Base-by-base conservation (phyloP, 176 grass and related monocot species). In the Avena insularis region DNA sequence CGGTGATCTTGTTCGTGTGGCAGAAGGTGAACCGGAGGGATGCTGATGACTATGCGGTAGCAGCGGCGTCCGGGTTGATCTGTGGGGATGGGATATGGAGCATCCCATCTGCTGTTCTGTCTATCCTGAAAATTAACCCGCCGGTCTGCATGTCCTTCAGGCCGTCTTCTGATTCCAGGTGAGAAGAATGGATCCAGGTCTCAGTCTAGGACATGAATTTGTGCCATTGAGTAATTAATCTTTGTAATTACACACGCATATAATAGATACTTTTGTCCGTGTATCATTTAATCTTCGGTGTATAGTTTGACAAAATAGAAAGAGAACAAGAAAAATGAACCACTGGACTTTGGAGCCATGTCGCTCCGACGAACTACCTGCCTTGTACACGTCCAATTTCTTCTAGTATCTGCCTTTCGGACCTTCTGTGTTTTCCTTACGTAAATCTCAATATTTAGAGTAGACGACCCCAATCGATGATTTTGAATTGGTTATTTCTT, bases 1-100 rank as follows among this genome's bases (percentile, higher is more conserved):
- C 88, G 9, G 45, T 63, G 64, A 71, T 86, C 62, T 47, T 90
- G 79, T 86, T 79, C 5, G 72, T 17, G 43, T 90, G 79, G 89
- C 84, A 86, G 65, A 90, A 17, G 45, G 20, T 83, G 43, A 55
- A 72, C 63, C 45, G 21, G 84, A 85, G 58, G 66, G 54, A 72
- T 17, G 79, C 84, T 61, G 79, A 90, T 64, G 79, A 76, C 46
- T 86, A 90, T 8, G 79, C 79, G 0, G 79, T 86, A 6, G 89
- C 89, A 17, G 63, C 71, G 31, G 89, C 89, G 0, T 90, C 79
- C 0, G 89, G 89, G 16, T 60, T 90, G 79, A 90, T 86, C 27
- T 90, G 89, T 19, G 89, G 84, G 38, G 84, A 90, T 83, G 89
- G 89, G 21, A 57, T 90, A 1, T 90, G 84, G 89, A 90, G 89